Evolutionary conservation across 2,329 filamentous ascomycete genomes (phyloP), one percentile per base, ranked within the genome.

Genomic region (Ophiocordyceps robertsii): DNA sequence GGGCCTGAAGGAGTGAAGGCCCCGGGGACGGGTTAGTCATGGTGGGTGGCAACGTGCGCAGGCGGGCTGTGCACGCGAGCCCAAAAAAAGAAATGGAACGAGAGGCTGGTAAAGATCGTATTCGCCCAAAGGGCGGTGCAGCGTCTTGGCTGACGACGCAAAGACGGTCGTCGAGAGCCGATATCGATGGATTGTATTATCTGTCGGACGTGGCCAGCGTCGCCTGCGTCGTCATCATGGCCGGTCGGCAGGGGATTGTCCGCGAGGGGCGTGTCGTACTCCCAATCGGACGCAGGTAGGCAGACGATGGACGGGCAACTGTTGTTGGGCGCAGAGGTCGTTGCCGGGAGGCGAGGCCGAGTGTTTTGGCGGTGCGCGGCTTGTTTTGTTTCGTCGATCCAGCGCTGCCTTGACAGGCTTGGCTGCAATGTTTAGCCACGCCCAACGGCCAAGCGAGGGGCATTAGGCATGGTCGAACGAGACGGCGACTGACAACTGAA

Each of bases 1-100:
- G 51, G 55, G 56, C 52, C 57, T 62, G 59, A 60, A 56, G 50
- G 59, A 61, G 58, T 59, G 58, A 62, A 62, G 60, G 50, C 58
- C 54, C 49, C 51, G 46, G 56, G 47, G 51, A 51, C 51, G 49
- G 55, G 50, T 56, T 58, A 55, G 59, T 59, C 60, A 62, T 63
- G 49, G 46, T 49, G 43, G 24, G 46, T 41, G 47, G 49, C 44
- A 33, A 44, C 40, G 51, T 44, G 48, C 44, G 33, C 33, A 37
- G 44, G 51, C 48, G 52, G 52, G 51, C 49, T 49, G 53, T 53
- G 51, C 46, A 44, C 45, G 39, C 13, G 9, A 36, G 21, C 21
- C 37, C 9, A 29, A 30, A 30, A 38, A n/a, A 38, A 24, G 12
- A 27, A 17, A 38, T 12, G 19, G 6, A 36, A 42, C 30, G 27